Percentiles rank a stretch among this genome's conserved stretches.
phyloP scores from a whole-genome alignment of 805 yeast genomes.

The Clavispora phyllophila region DNA sequence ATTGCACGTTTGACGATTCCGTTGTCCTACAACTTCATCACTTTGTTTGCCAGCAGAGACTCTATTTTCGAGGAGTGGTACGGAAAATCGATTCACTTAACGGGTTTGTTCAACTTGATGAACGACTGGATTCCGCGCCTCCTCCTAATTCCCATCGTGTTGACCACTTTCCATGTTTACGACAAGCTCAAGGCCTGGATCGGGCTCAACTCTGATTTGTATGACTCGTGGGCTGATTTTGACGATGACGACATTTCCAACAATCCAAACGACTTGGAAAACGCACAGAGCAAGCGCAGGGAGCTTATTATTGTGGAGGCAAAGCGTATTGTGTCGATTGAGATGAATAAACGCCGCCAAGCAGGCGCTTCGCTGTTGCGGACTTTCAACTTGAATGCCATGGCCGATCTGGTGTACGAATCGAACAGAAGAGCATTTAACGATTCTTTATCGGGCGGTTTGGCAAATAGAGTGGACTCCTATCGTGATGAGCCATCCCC shows the following conservation, averaged over 20 bases:
- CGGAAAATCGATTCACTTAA: constrained; percentile 69
- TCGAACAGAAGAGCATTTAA: constrained; percentile 22
- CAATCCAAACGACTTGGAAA: constrained; percentile 12
- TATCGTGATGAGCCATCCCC: constrained; percentile 8
- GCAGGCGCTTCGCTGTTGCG: constrained; percentile 16
- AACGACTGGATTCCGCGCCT: constrained; percentile 75
- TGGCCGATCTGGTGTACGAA: constrained; percentile 25
- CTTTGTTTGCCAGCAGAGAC: constrained; percentile 49
- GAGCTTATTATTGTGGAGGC: constrained; percentile 40
- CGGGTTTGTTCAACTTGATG: constrained; percentile 66
- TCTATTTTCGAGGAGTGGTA: constrained; percentile 66
- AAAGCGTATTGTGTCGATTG: constrained; percentile 35
- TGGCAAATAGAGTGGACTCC: constrained; percentile 19
- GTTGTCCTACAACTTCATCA: constrained; percentile 70
- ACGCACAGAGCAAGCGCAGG: constrained; percentile 19
- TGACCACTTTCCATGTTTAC: constrained; percentile 63
- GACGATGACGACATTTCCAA: constrained; percentile 23
- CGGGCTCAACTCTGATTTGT: constrained; percentile 34
- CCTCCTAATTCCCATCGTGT: constrained; percentile 60
- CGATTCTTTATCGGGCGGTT: constrained; percentile 12
- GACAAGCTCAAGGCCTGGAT: constrained; percentile 47
- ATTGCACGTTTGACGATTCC: constrained; percentile 81
- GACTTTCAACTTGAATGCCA: constrained; percentile 22
- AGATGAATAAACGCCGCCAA: constrained; percentile 22
- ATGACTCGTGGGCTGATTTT: constrained; percentile 35